Conservation (phyloP, 371 early-diverging fungal genomes). For the Lichtheimia ornata region DNA sequence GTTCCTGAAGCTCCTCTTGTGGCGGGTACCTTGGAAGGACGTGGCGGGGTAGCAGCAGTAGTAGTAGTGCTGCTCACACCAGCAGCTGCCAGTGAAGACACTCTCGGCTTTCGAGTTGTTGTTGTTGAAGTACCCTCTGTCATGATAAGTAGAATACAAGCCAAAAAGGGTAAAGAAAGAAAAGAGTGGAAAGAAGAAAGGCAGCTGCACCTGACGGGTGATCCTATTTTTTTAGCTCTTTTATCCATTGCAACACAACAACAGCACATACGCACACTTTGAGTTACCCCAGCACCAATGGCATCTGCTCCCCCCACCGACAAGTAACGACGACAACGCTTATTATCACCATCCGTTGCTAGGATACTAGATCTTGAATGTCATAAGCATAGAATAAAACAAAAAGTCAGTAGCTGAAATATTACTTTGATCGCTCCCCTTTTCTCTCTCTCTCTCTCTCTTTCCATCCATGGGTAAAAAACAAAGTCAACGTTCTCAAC, state of each 20-base stretch:
- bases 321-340: not conserved
- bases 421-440: slow-evolving; percentile 1
- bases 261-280: too few species aligned
- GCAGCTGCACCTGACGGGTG: not conserved
- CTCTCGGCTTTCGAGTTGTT: slow-evolving; percentile 15
- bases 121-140: slow-evolving; percentile 17
- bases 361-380: too few species aligned
- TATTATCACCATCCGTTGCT: not conserved
- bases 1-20: slow-evolving; percentile 5
- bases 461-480: slow-evolving; percentile 1
- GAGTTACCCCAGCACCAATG: too few species aligned
- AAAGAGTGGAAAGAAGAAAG: slow-evolving; percentile 6
- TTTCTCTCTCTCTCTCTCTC: slow-evolving; percentile 1
- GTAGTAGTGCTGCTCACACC: slow-evolving; percentile 15
- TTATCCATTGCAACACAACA: too few species aligned
- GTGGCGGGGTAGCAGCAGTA: slow-evolving; percentile 13
- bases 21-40: slow-evolving; percentile 14
- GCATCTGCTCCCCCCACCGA: too few species aligned
- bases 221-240: too few species aligned
- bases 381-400: too few species aligned
- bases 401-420: too few species aligned
- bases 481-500: slow-evolving; percentile 3
- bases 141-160: slow-evolving; percentile 9
- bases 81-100: slow-evolving; percentile 25
- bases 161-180: not conserved